Evolutionary conservation across 305 asterid genomes (phyloP).

Genomic region (Striga hermonthica): DNA sequence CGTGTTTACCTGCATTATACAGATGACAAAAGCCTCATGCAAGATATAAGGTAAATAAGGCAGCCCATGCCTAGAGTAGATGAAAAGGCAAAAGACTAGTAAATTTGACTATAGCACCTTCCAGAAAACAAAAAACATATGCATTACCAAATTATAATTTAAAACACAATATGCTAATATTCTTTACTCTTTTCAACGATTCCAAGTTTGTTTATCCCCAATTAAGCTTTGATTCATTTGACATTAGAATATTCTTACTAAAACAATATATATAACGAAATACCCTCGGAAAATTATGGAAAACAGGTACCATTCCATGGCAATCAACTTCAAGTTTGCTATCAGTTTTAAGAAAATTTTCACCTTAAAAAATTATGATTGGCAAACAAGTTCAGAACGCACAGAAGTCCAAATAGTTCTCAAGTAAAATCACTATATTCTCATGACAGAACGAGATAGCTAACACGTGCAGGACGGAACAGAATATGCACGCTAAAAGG

Average conservation of each 20-base stretch:
- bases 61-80: not conserved
- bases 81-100: too few species aligned
- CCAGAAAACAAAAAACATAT: too few species aligned
- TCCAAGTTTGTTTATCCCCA: not conserved
- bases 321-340: not conserved
- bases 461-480: not conserved
- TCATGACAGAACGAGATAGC: not conserved
- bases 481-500: not conserved
- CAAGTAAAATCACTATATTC: conserved; percentile 11
- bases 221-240: conserved; percentile 17
- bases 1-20: conserved; percentile 70
- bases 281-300: conserved; percentile 8
- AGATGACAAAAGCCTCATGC: conserved; percentile 14
- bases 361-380: not conserved
- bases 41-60: not conserved
- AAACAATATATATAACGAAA: not conserved
- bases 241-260: conserved; percentile 1
- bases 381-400: too few species aligned
- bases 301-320: conserved; percentile 2
- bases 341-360: not conserved
- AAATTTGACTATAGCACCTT: too few species aligned
- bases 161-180: too few species aligned
- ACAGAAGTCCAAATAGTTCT: conserved; percentile 11
- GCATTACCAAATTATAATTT: too few species aligned
- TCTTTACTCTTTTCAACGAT: not conserved